Evolutionary conservation across 371 early-diverging fungal species (phyloP), one percentile per base, ranked within the genome.

Genomic region (Actinomortierella wolfii): DNA sequence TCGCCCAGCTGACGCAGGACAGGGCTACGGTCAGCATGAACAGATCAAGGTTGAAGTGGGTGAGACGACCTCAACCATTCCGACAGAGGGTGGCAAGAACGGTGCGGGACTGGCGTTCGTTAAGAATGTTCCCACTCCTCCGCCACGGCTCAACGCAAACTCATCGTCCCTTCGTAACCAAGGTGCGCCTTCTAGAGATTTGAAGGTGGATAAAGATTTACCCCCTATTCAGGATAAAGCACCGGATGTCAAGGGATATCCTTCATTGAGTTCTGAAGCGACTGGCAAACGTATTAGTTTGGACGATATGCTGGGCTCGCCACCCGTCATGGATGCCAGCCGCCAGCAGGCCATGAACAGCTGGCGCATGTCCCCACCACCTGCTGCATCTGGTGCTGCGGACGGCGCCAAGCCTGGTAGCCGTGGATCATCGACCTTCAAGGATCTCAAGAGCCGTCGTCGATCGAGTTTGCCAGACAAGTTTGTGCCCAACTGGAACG

Each of bases 391-490:
- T 55, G n/a, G n/a, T n/a, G 50, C 2, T 59, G 49, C 0, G 52
- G 50, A 2, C 28, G 51, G 0, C 51, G 40, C 42, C 28, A 42
- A 62, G 6, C 11, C 47, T 3, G 47, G 47, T 34, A 11, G 11
- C 34, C 34, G 34, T 11, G 7, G 34, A 18, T 44, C 44, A 5
- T 18, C 47, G 24, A 14, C 58, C 4, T 67, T 67, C 20, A 63
- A 58, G 7, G 60, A 63, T 11, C 44, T 67, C 26, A 73, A 73
- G 51, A 67, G 46, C 60, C 66, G 66, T 56, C 67, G 74, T 17
- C 67, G 74, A 1, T 66, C 67, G 24, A 73, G 74, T 63, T 66
- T 73, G 40, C 74, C 74, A 8, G 74, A 73, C 44, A 73, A 73
- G 48, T 55, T 63, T 53, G 67, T 73, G 2, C 74, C 74, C 34